These are phyloP conservation scores for Vaccinium myrtillus DNA, from an alignment of 148 eudicot species.

Conservation along the genomic window DNA sequence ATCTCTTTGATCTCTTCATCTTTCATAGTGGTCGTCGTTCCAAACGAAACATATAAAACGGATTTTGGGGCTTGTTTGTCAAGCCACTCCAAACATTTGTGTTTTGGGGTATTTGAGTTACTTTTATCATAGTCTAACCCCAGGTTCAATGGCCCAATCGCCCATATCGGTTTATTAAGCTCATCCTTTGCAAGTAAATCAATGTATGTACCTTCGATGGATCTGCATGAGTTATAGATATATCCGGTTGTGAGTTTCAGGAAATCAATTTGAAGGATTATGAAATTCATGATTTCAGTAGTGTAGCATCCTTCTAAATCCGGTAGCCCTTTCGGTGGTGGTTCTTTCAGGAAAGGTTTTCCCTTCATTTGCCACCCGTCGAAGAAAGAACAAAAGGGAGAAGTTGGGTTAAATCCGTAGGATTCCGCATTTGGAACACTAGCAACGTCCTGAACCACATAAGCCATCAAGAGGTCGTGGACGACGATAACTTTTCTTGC, in stretches of 20 bases:
- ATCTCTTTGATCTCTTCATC: slow-evolving; percentile 13
- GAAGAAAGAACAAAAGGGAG: no score
- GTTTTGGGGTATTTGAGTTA: neutral
- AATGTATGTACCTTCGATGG: slow-evolving; percentile 30
- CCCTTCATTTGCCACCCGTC: neutral
- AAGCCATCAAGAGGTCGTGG: no score
- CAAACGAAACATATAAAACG: neutral
- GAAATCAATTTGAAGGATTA: neutral
- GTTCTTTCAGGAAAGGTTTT: slow-evolving; percentile 19
- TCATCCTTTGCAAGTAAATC: slow-evolving; percentile 25
- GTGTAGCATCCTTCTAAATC: slow-evolving; percentile 25
- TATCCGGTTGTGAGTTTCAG: slow-evolving; percentile 21
- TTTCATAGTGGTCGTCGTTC: neutral
- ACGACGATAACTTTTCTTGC: no score
- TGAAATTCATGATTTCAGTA: slow-evolving; percentile 8
- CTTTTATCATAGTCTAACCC: neutral
- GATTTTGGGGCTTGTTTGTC: neutral
- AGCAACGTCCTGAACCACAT: no score
- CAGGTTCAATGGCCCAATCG: slow-evolving; percentile 9
- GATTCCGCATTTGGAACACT: no score
- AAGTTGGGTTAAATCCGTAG: no score
- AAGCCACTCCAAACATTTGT: slow-evolving; percentile 17
- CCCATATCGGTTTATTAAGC: slow-evolving; percentile 18
- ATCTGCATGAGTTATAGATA: slow-evolving; percentile 30
- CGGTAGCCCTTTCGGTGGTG: neutral